Evolutionary conservation across 257 asterid genomes (phyloP).

Genomic region (Solanum gandarillasii): DNA sequence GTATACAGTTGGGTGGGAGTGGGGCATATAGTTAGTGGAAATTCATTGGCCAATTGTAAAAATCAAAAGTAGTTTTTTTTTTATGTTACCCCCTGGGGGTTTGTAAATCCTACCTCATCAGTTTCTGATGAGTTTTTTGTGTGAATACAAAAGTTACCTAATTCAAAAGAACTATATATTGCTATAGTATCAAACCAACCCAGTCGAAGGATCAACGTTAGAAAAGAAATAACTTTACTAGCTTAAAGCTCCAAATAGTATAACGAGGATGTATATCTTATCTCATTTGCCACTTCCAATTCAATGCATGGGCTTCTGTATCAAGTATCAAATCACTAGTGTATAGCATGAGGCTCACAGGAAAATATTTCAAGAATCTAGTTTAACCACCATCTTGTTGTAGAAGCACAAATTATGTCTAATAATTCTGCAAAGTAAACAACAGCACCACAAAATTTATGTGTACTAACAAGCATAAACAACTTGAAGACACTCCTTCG

Average conservation of each 20-base stretch:
- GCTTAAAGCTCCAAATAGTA: neutral
- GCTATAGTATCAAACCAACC: neutral
- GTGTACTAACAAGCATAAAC: neutral
- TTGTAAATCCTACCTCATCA: neutral
- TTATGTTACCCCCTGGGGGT: neutral
- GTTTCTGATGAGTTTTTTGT: neutral
- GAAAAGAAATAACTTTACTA: neutral
- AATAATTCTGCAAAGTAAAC: neutral
- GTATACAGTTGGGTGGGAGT: neutral
- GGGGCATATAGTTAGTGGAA: neutral
- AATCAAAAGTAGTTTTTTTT: neutral
- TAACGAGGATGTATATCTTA: neutral
- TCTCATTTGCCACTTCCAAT: neutral
- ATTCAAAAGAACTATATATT: neutral
- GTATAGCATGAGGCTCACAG: neutral
- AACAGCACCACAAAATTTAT: neutral
- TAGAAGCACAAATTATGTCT: neutral
- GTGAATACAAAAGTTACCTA: neutral
- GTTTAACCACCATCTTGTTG: neutral
- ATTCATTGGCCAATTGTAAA: neutral
- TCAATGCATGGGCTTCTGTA: neutral
- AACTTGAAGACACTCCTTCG: neutral
- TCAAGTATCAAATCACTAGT: neutral
- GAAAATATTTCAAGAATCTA: neutral
- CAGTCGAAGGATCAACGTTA: neutral